Base-by-base conservation (phyloP, 768 basidiomycete species). In the Mrakia blollopis region DNA sequence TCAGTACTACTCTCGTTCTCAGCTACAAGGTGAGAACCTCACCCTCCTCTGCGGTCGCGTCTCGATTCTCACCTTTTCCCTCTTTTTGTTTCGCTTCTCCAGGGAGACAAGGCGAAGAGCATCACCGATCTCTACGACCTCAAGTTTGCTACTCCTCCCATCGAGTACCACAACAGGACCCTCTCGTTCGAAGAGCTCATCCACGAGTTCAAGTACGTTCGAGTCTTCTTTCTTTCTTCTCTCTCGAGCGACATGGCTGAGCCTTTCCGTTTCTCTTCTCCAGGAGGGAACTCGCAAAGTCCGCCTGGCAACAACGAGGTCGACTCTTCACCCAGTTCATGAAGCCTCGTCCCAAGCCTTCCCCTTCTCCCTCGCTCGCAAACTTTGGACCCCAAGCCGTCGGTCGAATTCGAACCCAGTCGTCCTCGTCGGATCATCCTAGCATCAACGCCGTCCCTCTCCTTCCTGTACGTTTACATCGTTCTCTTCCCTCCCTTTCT, bases 111-210 rank as follows among this genome's bases (percentile, higher is more conserved):
- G 80, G 80, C 74, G 69, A 82, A 77, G 70, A 80, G 77, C 30
- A 69, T 86, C 35, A 84, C 85, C 3, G 83, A 86, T 75, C 76
- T 85, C 78, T 91, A 91, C 73, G 93, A 93, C 23, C 92, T 97
- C 81, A 89, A 92, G 73, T 92, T 94, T 82, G 88, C 88, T 78
- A 93, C 92, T 7, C 89, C 92, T 47, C 88, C 89, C 71, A 86
- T 96, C 60, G 89, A 91, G 80, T 94, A 92, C 35, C 71, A 77
- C 32, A 81, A 82, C 78, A 82, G 83, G 79, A 83, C 83, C 0
- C 85, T 84, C 81, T 81, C 82, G 2, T 83, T 81, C 52, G 80
- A 82, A 54, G 83, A 84, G 37, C 76, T 84, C 16, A 82, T 83
- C 37, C 79, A 84, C 39, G 81, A 82, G 41, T 78, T 84, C 52